Evolutionary conservation across 2,329 filamentous ascomycete genomes (phyloP).

Genomic region (Pseudofabraea citricarpa): DNA sequence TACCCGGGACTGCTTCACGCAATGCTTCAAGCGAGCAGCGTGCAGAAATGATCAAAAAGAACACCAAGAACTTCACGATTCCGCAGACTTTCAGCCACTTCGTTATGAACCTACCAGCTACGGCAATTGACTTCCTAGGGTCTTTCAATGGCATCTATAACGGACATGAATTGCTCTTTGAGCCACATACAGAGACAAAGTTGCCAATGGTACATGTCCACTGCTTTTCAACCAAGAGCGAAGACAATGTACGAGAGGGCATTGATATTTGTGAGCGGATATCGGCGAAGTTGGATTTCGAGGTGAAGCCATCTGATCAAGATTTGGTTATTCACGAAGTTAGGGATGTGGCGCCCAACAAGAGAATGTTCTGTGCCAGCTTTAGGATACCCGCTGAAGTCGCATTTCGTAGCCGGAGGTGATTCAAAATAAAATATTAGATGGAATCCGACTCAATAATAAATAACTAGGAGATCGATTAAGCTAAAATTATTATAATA

Average conservation of each 20-base stretch:
- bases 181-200: slow-evolving; percentile 49
- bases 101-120: slow-evolving; percentile 95
- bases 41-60: slow-evolving; percentile 8
- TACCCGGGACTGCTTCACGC: slow-evolving; percentile 38
- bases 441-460: too few species aligned
- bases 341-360: slow-evolving; percentile 84
- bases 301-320: slow-evolving; percentile 37
- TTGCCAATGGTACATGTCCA: slow-evolving; percentile 90
- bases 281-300: slow-evolving; percentile 42
- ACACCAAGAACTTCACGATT: slow-evolving; percentile 43
- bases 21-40: neutral
- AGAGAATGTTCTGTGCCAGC: slow-evolving; percentile 94
- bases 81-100: slow-evolving; percentile 85
- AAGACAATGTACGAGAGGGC: slow-evolving; percentile 60
- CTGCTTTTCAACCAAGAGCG: slow-evolving; percentile 82
- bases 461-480: too few species aligned
- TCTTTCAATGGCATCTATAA: slow-evolving; percentile 75
- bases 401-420: slow-evolving; percentile 52
- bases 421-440: too few species aligned
- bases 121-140: slow-evolving; percentile 76
- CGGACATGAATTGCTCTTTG: slow-evolving; percentile 62
- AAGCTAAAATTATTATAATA: too few species aligned
- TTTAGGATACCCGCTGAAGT: slow-evolving; percentile 81
- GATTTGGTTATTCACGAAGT: slow-evolving; percentile 63
- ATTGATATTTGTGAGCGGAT: slow-evolving; percentile 63